Evolutionary conservation across 129 eudicot genomes (phyloP).

Genomic region (carrot (Daucus carota)): DH1_v3.0 NC_030382.2:10697001-10697500

Average conservation of each 20-base stretch:
- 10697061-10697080: neutral
- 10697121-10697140: neutral
- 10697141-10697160: neutral
- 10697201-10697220: neutral
- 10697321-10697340: too few relatives aligned
- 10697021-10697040: neutral
- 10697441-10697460: neutral
- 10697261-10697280: too few relatives aligned
- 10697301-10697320: too few relatives aligned
- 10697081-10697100: neutral
- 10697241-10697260: neutral
- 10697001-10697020: neutral
- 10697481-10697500: constrained; percentile 71
- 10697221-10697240: neutral
- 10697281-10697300: too few relatives aligned
- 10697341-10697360: neutral
- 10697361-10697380: neutral
- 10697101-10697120: neutral
- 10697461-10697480: constrained; percentile 49
- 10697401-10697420: neutral
- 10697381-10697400: neutral
- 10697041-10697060: too few relatives aligned
- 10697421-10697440: neutral
- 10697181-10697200: neutral
- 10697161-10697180: neutral